A percentile compares a stretch with the other conserved stretches of the same genome.
Conservation (phyloP, 2,329 filamentous ascomycete genomes). For the Fusarium albosuccineum region DNA sequence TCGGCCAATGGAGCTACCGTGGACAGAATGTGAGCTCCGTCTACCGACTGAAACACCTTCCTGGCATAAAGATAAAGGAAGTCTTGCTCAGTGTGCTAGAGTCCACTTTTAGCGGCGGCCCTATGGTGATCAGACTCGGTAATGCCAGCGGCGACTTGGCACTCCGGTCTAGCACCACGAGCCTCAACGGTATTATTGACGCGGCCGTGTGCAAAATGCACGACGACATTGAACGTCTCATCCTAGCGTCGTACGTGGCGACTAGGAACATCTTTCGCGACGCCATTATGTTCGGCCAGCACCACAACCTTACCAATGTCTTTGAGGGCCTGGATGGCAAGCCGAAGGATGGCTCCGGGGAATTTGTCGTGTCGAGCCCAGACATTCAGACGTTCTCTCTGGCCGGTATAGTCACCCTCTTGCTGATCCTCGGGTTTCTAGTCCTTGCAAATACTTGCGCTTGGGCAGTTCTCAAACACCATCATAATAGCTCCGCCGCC, state of each 20-base stretch:
- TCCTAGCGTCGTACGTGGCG: background rate
- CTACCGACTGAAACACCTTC: background rate
- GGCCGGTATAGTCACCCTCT: background rate
- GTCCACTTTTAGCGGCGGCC: background rate
- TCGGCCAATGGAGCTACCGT: background rate
- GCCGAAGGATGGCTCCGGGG: background rate
- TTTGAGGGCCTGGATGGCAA: background rate
- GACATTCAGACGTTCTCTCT: slow-evolving; percentile 7
- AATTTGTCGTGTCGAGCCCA: slow-evolving; percentile 3
- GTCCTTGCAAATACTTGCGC: background rate
- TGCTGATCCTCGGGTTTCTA: background rate
- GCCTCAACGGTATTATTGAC: background rate
- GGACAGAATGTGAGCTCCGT: background rate
- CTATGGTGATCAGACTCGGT: background rate
- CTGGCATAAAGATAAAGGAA: slow-evolving; percentile 1
- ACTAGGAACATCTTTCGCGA: background rate
- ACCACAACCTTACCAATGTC: background rate
- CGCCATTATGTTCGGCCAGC: background rate
- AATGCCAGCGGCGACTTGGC: background rate
- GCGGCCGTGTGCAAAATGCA: background rate
- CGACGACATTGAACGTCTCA: background rate
- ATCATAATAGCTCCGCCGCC: background rate
- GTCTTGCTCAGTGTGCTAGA: background rate
- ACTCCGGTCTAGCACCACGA: background rate
- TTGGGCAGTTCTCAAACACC: background rate